phyloP scores from a whole-genome alignment of 768 basidiomycete genomes.

The Galerina marginata region DNA sequence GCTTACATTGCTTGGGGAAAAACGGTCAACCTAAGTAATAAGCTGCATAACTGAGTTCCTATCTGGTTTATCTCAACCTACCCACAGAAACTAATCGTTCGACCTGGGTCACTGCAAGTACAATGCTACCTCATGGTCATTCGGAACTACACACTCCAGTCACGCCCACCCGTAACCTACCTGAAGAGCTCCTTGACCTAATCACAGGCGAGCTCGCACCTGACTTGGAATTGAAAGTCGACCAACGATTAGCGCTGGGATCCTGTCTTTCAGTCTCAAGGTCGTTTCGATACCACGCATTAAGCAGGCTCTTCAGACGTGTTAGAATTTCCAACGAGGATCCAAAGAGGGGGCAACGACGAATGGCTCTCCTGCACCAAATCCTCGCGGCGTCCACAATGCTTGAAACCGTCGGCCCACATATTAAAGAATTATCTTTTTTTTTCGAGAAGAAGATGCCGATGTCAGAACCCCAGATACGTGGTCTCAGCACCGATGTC shows the following conservation, averaged over 20 bases:
- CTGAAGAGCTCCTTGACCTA: conserved; percentile 3
- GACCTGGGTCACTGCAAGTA: too few relatives aligned
- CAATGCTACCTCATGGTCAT: too few relatives aligned
- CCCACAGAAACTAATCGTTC: too few relatives aligned
- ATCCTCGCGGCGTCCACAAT: neutral
- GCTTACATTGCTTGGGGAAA: too few relatives aligned
- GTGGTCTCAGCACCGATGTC: too few relatives aligned
- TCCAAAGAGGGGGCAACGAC: neutral
- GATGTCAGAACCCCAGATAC: too few relatives aligned
- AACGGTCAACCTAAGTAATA: too few relatives aligned
- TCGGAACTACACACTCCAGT: too few relatives aligned
- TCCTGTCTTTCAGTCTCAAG: conserved; percentile 4
- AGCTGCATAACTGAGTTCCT: too few relatives aligned
- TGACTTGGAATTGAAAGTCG: neutral
- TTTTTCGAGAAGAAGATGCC: neutral
- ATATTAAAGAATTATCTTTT: conserved; percentile 3
- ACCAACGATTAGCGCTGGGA: neutral
- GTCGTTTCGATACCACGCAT: conserved; percentile 5
- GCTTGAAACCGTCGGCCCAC: neutral
- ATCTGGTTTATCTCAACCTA: too few relatives aligned
- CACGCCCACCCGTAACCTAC: too few relatives aligned
- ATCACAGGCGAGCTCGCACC: conserved; percentile 1
- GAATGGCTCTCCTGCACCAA: neutral
- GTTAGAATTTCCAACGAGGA: neutral
- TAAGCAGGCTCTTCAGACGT: conserved; percentile 1